Percentiles rank a stretch among this genome's conserved stretches.
Evolutionary conservation across 2,329 filamentous ascomycete genomes (phyloP).

Genomic region (Cladosporium phlei): DNA sequence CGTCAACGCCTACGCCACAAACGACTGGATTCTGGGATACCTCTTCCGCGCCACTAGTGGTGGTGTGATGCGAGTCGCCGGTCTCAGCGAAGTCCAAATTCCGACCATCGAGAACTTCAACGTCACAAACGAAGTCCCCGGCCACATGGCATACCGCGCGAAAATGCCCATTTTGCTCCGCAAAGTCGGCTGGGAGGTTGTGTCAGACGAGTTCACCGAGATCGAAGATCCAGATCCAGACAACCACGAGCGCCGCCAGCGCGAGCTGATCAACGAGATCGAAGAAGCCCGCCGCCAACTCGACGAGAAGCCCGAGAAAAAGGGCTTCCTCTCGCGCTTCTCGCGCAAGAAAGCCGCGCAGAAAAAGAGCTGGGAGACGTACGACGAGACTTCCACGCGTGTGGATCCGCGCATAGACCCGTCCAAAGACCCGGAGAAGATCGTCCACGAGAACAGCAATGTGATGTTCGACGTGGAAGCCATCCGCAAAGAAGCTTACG

Average conservation of each 20-base stretch:
- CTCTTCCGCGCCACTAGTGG: slow-evolving; percentile 91
- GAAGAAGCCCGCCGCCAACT: slow-evolving; percentile 86
- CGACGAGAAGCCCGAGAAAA: slow-evolving; percentile 68
- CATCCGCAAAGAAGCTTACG: slow-evolving; percentile 64
- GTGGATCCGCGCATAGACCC: slow-evolving; percentile 50
- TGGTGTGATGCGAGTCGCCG: slow-evolving; percentile 83
- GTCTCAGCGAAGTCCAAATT: slow-evolving; percentile 74
- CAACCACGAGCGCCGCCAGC: slow-evolving; percentile 78
- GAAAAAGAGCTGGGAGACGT: slow-evolving; percentile 92
- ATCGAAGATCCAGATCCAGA: slow-evolving; percentile 97
- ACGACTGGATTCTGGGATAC: slow-evolving; percentile 94
- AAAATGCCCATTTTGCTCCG: slow-evolving; percentile 85
- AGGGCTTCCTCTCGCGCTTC: slow-evolving; percentile 68
- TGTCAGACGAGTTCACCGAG: slow-evolving; percentile 90
- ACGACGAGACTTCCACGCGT: slow-evolving; percentile 60
- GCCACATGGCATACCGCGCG: slow-evolving; percentile 93
- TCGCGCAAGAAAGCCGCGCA: slow-evolving; percentile 71
- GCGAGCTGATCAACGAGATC: slow-evolving; percentile 93
- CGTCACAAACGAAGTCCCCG: slow-evolving; percentile 76
- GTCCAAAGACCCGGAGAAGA: slow-evolving; percentile 9
- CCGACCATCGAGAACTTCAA: slow-evolving; percentile 84
- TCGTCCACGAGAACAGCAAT: slow-evolving; percentile 33
- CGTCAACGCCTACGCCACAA: slow-evolving; percentile 87
- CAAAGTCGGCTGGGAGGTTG: slow-evolving; percentile 84
- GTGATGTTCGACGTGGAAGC: slow-evolving; percentile 95